These are phyloP conservation scores for Coccomyxa sp. DNA, from an alignment of 139 green algal species.

Conservation along the genomic window DNA sequence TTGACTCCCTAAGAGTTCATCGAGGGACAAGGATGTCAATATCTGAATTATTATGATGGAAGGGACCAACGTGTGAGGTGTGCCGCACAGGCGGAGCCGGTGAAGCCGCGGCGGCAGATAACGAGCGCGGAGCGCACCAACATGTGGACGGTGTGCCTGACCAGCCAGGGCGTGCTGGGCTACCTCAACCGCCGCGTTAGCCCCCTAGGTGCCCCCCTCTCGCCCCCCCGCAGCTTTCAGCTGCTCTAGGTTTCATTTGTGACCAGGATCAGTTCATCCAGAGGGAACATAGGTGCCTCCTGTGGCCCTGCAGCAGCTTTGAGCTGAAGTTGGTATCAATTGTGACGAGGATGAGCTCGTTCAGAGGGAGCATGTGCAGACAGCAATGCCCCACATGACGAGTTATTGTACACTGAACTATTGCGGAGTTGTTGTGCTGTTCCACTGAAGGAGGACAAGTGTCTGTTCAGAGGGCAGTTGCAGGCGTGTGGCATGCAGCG, in stretches of 20 bases:
- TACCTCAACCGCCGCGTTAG: constrained; percentile 21
- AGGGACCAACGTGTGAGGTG: background rate
- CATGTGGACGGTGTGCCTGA: constrained; percentile 23
- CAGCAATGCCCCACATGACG: too few species aligned
- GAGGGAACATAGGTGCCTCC: background rate
- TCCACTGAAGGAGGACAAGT: too few species aligned
- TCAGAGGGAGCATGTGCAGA: too few species aligned
- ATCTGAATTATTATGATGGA: background rate
- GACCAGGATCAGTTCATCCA: background rate
- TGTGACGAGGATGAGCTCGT: too few species aligned
- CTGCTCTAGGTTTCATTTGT: background rate
- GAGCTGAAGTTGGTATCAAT: too few species aligned
- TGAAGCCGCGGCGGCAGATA: background rate
- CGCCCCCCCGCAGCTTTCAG: background rate
- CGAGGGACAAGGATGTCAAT: background rate
- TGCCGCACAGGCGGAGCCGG: background rate
- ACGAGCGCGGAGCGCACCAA: constrained; percentile 15
- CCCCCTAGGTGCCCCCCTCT: constrained; percentile 11
- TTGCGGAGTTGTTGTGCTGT: too few species aligned
- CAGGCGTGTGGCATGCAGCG: too few species aligned
- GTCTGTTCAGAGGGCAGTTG: too few species aligned
- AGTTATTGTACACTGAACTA: too few species aligned
- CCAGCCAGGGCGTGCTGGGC: constrained; percentile 7
- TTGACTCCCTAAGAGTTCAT: background rate
- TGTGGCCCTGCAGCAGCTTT: too few species aligned